Conservation (phyloP, 2,329 filamentous ascomycete genomes). For the Mollisia scopiformis region DNA sequence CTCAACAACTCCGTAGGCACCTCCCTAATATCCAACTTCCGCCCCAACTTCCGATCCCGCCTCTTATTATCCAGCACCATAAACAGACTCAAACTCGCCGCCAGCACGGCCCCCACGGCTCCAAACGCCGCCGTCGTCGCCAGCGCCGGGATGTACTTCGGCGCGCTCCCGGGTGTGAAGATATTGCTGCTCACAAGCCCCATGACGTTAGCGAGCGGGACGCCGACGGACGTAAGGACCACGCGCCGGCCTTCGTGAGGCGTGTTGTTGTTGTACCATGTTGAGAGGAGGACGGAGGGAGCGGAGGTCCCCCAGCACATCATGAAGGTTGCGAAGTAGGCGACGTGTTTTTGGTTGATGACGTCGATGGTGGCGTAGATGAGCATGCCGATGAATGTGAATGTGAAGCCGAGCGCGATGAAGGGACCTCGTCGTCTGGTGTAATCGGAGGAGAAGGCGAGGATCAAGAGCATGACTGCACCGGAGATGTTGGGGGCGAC, state of each 20-base stretch:
- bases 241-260: constrained; percentile 65
- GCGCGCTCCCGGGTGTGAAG: constrained; percentile 65
- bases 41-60: constrained; percentile 30
- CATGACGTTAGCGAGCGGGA: constrained; percentile 68
- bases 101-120: constrained; percentile 58
- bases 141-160: constrained; percentile 68
- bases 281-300: constrained; percentile 34
- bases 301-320: constrained; percentile 55
- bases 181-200: constrained; percentile 71
- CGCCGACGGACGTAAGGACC: constrained; percentile 62
- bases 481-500: constrained; percentile 80
- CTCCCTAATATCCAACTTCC: constrained; percentile 42
- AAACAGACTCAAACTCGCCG: constrained; percentile 56
- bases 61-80: constrained; percentile 59
- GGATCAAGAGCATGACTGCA: constrained; percentile 70
- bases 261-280: constrained; percentile 65
- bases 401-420: constrained; percentile 71
- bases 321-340: constrained; percentile 70
- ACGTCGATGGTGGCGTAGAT: constrained; percentile 74
- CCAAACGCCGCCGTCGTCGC: constrained; percentile 69
- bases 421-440: constrained; percentile 56
- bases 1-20: constrained; percentile 58
- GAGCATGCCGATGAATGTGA: constrained; percentile 78
- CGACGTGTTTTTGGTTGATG: constrained; percentile 51
- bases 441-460: constrained; percentile 73